phyloP scores from a whole-genome alignment of 2,329 filamentous ascomycete genomes.

The Emmonsiellopsis sp. region DNA sequence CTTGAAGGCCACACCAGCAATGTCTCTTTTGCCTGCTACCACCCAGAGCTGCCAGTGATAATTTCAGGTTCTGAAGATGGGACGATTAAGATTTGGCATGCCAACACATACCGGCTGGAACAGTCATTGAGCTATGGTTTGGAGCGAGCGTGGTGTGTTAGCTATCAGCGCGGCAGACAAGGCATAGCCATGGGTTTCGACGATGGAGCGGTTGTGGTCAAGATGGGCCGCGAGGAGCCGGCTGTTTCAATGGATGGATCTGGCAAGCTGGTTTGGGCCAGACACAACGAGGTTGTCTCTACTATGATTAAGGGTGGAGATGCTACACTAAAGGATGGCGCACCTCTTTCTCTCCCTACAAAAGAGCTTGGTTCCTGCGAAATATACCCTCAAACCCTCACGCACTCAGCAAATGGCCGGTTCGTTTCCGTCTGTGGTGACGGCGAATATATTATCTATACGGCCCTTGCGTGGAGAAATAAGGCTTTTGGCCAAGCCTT shows the following conservation, averaged over 20 bases:
- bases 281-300: constrained; percentile 89
- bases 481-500: constrained; percentile 93
- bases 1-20: constrained; percentile 96
- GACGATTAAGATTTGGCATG: constrained; percentile 96
- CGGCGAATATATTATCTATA: constrained; percentile 98
- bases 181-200: constrained; percentile 94
- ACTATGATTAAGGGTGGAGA: constrained; percentile 92
- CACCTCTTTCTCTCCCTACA: constrained; percentile 73
- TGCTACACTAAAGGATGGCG: constrained; percentile 73
- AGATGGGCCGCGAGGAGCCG: constrained; percentile 93
- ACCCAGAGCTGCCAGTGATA: constrained; percentile 92
- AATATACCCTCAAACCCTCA: constrained; percentile 87
- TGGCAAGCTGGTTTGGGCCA: constrained; percentile 92
- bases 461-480: constrained; percentile 89
- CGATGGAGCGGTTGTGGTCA: constrained; percentile 93
- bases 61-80: constrained; percentile 97
- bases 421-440: constrained; percentile 89
- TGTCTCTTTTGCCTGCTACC: constrained; percentile 95
- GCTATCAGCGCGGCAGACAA: constrained; percentile 89
- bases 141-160: constrained; percentile 94
- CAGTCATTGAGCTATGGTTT: constrained; percentile 93
- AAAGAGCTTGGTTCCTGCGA: constrained; percentile 96
- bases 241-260: constrained; percentile 95
- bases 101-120: constrained; percentile 92
- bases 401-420: constrained; percentile 91